Conservation (phyloP, 108 stramenopile species). For the Aurantiochytrium sp. region DNA sequence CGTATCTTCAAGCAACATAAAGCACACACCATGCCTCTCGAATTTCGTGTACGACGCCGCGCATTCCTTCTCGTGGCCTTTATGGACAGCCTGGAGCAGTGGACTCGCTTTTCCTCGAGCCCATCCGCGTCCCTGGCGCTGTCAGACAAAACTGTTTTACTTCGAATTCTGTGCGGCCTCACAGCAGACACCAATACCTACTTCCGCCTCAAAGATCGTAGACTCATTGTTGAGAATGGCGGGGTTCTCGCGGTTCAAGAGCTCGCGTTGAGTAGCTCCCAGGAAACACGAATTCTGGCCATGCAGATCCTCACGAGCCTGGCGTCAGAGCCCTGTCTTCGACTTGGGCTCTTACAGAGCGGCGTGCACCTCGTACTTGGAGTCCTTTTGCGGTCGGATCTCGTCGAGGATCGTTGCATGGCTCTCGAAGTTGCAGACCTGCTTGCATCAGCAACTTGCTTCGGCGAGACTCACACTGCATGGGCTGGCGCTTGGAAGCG, state of each 20-base stretch:
- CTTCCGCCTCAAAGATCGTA: neutral
- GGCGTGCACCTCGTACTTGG: neutral
- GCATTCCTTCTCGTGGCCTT: neutral
- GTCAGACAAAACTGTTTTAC: neutral
- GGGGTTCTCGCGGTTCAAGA: neutral
- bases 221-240: neutral
- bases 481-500: neutral
- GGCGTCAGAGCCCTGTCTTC: neutral
- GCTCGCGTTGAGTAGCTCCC: neutral
- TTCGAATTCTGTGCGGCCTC: neutral
- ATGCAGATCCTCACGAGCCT: neutral
- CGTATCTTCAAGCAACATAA: neutral
- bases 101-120: neutral
- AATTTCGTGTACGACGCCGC: neutral
- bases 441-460: neutral
- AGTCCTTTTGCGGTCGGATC: neutral
- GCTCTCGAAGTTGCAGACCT: neutral
- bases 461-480: neutral
- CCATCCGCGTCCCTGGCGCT: neutral
- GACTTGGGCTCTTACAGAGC: neutral
- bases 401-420: conserved; percentile 4
- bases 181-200: neutral
- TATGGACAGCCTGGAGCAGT: neutral
- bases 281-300: neutral
- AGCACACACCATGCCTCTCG: neutral